Percentiles rank a stretch among this genome's conserved stretches.
Conservation (phyloP, 2,329 filamentous ascomycete genomes). For the Penicillium glabrum region DNA sequence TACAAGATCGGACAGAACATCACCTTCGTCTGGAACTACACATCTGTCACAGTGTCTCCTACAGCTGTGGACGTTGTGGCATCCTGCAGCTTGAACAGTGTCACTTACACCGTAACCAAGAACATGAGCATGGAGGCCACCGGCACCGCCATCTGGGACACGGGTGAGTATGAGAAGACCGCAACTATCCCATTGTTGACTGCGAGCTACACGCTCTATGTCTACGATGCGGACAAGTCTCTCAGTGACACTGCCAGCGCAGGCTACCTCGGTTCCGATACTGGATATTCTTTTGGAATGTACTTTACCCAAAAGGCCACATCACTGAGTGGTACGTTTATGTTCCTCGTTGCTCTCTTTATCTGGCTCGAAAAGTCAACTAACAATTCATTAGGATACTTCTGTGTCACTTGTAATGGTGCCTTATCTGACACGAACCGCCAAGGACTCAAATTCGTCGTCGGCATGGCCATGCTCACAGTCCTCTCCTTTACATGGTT, state of each 20-base stretch:
- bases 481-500: slow-evolving; percentile 59
- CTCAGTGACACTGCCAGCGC: slow-evolving; percentile 53
- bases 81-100: slow-evolving; percentile 58
- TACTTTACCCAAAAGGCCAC: slow-evolving; percentile 57
- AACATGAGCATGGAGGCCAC: slow-evolving; percentile 59
- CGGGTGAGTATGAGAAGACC: slow-evolving; percentile 51
- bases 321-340: slow-evolving; percentile 48
- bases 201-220: slow-evolving; percentile 63
- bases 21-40: slow-evolving; percentile 70
- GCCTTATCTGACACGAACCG: slow-evolving; percentile 55
- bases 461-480: slow-evolving; percentile 58
- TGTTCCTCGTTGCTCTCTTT: neutral
- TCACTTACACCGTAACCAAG: slow-evolving; percentile 61
- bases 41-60: slow-evolving; percentile 60
- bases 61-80: slow-evolving; percentile 62
- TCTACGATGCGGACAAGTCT: slow-evolving; percentile 59
- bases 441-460: slow-evolving; percentile 56
- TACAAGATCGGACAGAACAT: slow-evolving; percentile 65
- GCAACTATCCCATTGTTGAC: slow-evolving; percentile 54
- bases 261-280: slow-evolving; percentile 56
- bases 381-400: slow-evolving; percentile 44
- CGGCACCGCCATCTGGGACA: slow-evolving; percentile 61
- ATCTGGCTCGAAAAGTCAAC: neutral
- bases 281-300: slow-evolving; percentile 61
- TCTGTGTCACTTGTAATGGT: slow-evolving; percentile 58